Conservation (phyloP, 768 basidiomycete genomes). For the Paxillus rubicundulus region DNA sequence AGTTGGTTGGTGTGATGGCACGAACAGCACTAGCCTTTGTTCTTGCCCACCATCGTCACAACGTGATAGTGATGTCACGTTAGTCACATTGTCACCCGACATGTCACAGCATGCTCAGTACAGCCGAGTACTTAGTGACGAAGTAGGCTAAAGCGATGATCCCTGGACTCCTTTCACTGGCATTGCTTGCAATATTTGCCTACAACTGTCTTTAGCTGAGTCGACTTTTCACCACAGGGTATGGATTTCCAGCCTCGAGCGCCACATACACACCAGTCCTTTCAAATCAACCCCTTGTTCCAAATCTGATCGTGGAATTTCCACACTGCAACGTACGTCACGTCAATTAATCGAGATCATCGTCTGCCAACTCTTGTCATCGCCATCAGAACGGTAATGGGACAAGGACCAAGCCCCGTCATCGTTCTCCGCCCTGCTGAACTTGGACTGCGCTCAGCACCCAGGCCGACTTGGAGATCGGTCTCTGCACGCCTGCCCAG, state of each 20-base stretch:
- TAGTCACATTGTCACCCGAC: slow-evolving; percentile 5
- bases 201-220: too few species aligned
- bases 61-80: slow-evolving; percentile 15
- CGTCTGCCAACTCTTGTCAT: not conserved
- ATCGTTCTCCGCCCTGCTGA: too few species aligned
- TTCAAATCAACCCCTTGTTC: slow-evolving; percentile 11
- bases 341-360: not conserved
- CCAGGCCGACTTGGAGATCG: not conserved
- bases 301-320: slow-evolving; percentile 8
- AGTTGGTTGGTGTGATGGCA: slow-evolving; percentile 9
- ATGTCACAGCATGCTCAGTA: not conserved
- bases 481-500: not conserved
- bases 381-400: not conserved
- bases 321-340: not conserved
- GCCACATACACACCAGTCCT: not conserved
- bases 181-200: too few species aligned
- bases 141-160: too few species aligned
- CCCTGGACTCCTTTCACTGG: too few species aligned
- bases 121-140: too few species aligned
- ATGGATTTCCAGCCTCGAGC: not conserved
- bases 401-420: too few species aligned
- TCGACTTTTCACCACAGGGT: not conserved
- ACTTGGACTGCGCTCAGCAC: not conserved
- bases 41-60: slow-evolving; percentile 9
- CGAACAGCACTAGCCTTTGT: slow-evolving; percentile 22